Evolutionary conservation across 441 rosid species (phyloP).

Genomic region (Adansonia madagascariensis): DNA sequence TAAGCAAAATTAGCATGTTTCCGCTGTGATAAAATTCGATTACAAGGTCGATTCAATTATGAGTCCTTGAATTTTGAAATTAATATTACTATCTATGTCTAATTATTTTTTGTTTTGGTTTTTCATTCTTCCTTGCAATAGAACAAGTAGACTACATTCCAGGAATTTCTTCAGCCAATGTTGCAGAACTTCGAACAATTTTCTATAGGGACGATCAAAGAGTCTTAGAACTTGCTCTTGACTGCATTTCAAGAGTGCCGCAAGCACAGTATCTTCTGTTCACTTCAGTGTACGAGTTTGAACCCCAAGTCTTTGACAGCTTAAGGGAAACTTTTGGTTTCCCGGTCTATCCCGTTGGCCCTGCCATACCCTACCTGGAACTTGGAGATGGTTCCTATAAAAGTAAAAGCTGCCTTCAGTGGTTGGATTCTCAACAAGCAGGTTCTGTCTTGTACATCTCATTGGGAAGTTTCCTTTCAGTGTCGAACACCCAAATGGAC

Average conservation of each 20-base stretch:
- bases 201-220: slow-evolving; percentile 11
- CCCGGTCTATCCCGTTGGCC: slow-evolving; percentile 48
- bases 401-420: slow-evolving; percentile 25
- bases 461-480: slow-evolving; percentile 53
- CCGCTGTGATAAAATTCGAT: background rate
- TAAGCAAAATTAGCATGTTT: background rate
- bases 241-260: slow-evolving; percentile 33
- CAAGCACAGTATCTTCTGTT: slow-evolving; percentile 36
- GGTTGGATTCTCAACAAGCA: slow-evolving; percentile 48
- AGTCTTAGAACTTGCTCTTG: slow-evolving; percentile 27
- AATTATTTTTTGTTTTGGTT: background rate
- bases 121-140: background rate
- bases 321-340: slow-evolving; percentile 14
- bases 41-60: background rate
- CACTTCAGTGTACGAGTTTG: slow-evolving; percentile 46
- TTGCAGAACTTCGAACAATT: slow-evolving; percentile 33
- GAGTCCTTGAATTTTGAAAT: background rate
- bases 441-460: slow-evolving; percentile 53
- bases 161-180: slow-evolving; percentile 27
- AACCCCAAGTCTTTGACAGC: slow-evolving; percentile 34
- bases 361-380: slow-evolving; percentile 46
- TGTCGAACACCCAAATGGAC: slow-evolving; percentile 45
- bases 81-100: background rate
- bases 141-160: slow-evolving; percentile 29
- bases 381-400: background rate